Evolutionary conservation across 1,284 basidiomycete genomes (phyloP).

Genomic region (Ganoderma multipileum): DNA sequence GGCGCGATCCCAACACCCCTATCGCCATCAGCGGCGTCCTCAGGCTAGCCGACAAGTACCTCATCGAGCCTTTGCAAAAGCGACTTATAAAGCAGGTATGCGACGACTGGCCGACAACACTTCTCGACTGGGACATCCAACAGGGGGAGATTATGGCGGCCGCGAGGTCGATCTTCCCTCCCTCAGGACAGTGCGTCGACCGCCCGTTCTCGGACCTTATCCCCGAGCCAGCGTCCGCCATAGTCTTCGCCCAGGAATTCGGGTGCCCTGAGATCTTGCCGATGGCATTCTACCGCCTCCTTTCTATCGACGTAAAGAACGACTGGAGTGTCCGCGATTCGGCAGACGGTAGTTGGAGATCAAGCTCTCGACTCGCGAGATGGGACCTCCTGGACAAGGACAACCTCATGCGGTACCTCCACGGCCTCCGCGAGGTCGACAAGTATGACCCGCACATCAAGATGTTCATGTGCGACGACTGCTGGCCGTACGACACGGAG

Average conservation of each 20-base stretch:
- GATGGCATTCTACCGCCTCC: conserved; percentile 69
- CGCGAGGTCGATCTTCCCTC: not conserved
- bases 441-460: not conserved
- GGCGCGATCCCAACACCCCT: not conserved
- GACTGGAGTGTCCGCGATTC: conserved; percentile 17
- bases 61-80: not conserved
- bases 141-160: not conserved
- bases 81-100: not conserved
- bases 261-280: conserved; percentile 58
- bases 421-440: conserved; percentile 3
- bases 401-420: conserved; percentile 22
- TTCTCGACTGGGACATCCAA: not conserved
- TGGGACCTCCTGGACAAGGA: conserved; percentile 20
- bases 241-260: conserved; percentile 67
- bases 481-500: not conserved
- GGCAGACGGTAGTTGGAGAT: too few species aligned
- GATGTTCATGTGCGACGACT: not conserved
- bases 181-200: not conserved
- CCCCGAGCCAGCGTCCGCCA: conserved; percentile 53
- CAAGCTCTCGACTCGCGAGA: conserved; percentile 10
- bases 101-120: not conserved
- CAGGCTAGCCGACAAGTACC: conserved; percentile 5
- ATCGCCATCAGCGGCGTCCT: not conserved
- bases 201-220: conserved; percentile 13
- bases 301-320: conserved; percentile 5